Conservation (phyloP, 2,329 filamentous ascomycete species). For the Talaromyces sp. region DNA sequence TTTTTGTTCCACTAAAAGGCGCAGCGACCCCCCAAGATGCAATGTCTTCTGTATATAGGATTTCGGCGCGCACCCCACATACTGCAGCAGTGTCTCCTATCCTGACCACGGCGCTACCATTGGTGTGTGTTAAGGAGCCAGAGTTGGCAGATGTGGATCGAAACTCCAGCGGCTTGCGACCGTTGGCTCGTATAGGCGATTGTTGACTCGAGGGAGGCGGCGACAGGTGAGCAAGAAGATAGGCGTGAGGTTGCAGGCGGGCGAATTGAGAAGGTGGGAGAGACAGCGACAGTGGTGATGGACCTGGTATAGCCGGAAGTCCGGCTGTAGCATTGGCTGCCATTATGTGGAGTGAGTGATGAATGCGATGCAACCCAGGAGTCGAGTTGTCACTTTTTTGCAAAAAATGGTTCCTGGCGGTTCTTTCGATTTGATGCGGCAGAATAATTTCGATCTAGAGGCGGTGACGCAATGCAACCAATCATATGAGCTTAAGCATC, state of each 20-base stretch:
- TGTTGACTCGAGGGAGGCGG: slow-evolving; percentile 45
- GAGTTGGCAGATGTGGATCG: slow-evolving; percentile 72
- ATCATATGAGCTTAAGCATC: neutral
- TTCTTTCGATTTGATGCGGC: slow-evolving; percentile 2
- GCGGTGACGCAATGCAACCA: slow-evolving; percentile 13
- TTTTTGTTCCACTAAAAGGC: slow-evolving; percentile 33
- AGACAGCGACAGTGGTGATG: slow-evolving; percentile 41
- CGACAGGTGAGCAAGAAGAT: slow-evolving; percentile 81
- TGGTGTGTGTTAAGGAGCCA: slow-evolving; percentile 78
- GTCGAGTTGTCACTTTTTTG: neutral
- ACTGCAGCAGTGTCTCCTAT: slow-evolving; percentile 91
- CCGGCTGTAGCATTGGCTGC: slow-evolving; percentile 14
- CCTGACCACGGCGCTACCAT: slow-evolving; percentile 84
- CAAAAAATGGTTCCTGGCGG: neutral
- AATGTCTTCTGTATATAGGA: slow-evolving; percentile 69
- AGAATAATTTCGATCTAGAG: slow-evolving; percentile 13
- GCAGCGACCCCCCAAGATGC: slow-evolving; percentile 46
- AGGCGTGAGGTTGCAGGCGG: slow-evolving; percentile 82
- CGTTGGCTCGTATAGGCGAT: slow-evolving; percentile 70
- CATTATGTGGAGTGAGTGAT: slow-evolving; percentile 14
- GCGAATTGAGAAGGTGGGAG: slow-evolving; percentile 68
- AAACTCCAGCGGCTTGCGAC: slow-evolving; percentile 64
- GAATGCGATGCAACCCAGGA: neutral
- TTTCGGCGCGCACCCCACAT: slow-evolving; percentile 83
- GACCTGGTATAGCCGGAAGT: slow-evolving; percentile 3